A percentile compares a stretch with the other conserved stretches of the same genome.
phyloP scores from a whole-genome alignment of 371 early-diverging fungal species.

The Zopfochytrium polystomum region DNA sequence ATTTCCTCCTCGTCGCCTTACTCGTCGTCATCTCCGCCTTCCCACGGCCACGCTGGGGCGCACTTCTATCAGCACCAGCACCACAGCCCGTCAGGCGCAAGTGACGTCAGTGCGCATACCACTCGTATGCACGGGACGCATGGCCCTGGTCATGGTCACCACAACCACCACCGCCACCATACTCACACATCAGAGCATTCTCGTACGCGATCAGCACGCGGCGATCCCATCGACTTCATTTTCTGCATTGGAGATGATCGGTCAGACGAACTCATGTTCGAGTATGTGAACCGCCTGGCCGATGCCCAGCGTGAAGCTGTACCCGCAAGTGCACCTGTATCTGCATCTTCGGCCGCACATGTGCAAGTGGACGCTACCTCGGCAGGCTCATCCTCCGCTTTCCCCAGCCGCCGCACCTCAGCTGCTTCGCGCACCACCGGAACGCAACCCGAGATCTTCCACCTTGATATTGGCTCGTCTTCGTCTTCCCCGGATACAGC shows the following conservation, averaged over 20 bases:
- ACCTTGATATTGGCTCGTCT: not conserved
- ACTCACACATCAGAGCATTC: constrained; percentile 1
- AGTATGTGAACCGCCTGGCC: constrained; percentile 57
- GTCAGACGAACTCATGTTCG: constrained; percentile 83
- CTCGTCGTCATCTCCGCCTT: not conserved
- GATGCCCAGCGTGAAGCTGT: constrained; percentile 1
- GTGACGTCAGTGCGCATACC: not conserved
- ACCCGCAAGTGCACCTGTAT: not conserved
- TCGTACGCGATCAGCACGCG: not conserved
- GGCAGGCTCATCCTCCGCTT: too few species aligned
- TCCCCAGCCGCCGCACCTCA: not conserved
- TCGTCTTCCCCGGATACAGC: not conserved
- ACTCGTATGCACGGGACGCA: not conserved
- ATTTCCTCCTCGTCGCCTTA: not conserved
- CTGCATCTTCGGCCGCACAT: not conserved
- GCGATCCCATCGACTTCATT: constrained; percentile 57
- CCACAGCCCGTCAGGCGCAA: not conserved
- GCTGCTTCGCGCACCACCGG: not conserved
- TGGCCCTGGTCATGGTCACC: not conserved
- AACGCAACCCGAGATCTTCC: not conserved
- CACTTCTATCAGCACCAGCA: not conserved
- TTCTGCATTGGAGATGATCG: constrained; percentile 78
- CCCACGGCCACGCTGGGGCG: not conserved
- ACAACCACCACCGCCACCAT: not conserved
- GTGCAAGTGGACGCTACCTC: not conserved